Evolutionary conservation across 139 green algal species (phyloP).

Genomic region (Nannochloris sp.): DNA sequence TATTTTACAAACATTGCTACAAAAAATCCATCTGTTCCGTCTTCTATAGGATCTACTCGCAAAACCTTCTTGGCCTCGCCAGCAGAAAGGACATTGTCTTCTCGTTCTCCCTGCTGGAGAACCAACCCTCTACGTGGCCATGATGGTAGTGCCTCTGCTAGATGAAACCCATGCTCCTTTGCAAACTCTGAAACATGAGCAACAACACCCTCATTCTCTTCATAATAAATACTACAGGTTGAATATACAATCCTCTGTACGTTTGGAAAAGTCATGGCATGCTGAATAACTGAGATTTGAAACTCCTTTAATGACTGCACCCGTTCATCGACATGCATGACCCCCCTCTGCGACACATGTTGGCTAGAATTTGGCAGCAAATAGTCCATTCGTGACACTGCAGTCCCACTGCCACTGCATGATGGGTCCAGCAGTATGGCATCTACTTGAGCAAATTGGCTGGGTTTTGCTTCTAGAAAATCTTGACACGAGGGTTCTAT

Average conservation of each 20-base stretch:
- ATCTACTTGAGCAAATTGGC: conserved; percentile 24
- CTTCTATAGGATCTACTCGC: conserved; percentile 51
- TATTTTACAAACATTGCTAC: conserved; percentile 66
- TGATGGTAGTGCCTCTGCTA: conserved; percentile 48
- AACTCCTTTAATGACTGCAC: conserved; percentile 48
- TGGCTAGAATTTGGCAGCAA: conserved; percentile 46
- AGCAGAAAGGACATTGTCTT: conserved; percentile 25
- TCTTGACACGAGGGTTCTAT: conserved; percentile 40
- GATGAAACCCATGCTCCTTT: conserved; percentile 43
- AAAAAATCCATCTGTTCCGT: conserved; percentile 88
- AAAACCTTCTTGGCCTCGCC: conserved; percentile 45
- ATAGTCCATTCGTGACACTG: conserved; percentile 60
- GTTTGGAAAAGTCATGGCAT: conserved; percentile 75
- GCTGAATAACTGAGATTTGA: conserved; percentile 64
- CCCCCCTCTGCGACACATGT: neutral
- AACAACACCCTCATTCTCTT: conserved; percentile 91
- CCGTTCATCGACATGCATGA: conserved; percentile 26
- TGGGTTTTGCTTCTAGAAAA: conserved; percentile 68
- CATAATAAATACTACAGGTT: conserved; percentile 67
- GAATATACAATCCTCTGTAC: conserved; percentile 82
- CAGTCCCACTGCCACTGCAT: conserved; percentile 74
- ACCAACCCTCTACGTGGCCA: conserved; percentile 60
- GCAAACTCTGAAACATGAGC: conserved; percentile 54
- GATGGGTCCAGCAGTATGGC: conserved; percentile 87
- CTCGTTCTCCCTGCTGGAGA: no score